phyloP scores from a whole-genome alignment of 2,329 filamentous ascomycete species.

The Dendrostoma leiphaemia region DNA sequence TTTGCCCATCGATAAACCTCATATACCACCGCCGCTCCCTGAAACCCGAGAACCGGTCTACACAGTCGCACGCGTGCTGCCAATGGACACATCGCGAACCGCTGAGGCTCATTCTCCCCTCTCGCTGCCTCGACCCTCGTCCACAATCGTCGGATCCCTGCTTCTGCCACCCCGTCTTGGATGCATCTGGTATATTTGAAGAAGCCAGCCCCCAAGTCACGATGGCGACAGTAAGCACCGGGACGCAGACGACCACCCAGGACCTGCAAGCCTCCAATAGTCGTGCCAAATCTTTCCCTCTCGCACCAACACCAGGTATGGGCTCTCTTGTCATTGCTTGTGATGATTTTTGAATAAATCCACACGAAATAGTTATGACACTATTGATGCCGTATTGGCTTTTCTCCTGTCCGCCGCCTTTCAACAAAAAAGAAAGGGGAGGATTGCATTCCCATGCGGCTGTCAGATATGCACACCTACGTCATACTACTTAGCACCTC shows the following conservation, averaged over 20 bases:
- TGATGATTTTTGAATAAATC: too few species aligned
- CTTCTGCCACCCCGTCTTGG: neutral
- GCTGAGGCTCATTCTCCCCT: neutral
- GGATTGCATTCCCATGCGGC: neutral
- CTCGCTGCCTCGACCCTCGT: neutral
- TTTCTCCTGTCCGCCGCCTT: neutral
- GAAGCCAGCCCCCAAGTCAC: neutral
- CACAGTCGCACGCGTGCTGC: neutral
- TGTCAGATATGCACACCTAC: slow-evolving; percentile 8
- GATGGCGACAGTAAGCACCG: slow-evolving; percentile 16
- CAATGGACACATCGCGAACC: too few species aligned
- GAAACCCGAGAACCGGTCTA: too few species aligned
- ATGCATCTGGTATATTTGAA: neutral
- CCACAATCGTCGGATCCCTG: neutral
- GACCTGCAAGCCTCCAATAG: slow-evolving; percentile 6
- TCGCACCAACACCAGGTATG: slow-evolving; percentile 17
- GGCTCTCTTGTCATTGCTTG: neutral
- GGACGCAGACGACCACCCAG: slow-evolving; percentile 17
- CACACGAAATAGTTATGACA: too few species aligned
- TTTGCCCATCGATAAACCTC: neutral
- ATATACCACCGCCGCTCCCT: neutral
- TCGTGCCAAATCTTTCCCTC: neutral
- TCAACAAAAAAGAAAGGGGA: neutral
- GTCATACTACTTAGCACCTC: slow-evolving; percentile 1
- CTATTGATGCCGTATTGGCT: too few species aligned